Evolutionary conservation across 306 rosid species (phyloP).

Genomic region (Medicago lupulina): DNA sequence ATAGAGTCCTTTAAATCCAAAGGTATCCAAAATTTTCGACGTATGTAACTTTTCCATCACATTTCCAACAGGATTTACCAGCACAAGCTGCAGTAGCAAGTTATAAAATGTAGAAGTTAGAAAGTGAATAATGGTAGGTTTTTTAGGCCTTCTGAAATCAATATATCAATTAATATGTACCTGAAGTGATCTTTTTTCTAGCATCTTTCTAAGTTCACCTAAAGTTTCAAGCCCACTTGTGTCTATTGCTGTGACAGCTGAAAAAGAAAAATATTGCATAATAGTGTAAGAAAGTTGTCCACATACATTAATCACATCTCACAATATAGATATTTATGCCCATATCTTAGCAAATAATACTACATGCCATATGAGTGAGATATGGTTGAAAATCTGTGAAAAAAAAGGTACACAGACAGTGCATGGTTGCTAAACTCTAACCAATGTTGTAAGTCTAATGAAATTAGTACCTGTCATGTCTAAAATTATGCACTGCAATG

Average conservation of each 20-base stretch:
- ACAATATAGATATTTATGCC: neutral
- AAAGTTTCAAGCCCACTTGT: conserved; percentile 76
- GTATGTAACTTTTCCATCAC: conserved; percentile 76
- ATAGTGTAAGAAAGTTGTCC: neutral
- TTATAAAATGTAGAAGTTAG: conserved; percentile 1
- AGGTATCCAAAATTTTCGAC: conserved; percentile 60
- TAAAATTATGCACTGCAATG: conserved; percentile 68
- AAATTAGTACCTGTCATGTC: conserved; percentile 86
- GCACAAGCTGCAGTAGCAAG: conserved; percentile 62
- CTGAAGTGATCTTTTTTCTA: conserved; percentile 72
- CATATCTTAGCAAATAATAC: neutral
- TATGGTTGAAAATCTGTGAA: neutral
- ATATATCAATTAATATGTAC: conserved; percentile 41
- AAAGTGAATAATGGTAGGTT: neutral
- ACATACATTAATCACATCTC: neutral
- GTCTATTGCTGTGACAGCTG: conserved; percentile 92
- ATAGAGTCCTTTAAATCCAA: conserved; percentile 63
- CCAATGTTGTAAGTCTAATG: neutral
- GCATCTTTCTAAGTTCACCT: conserved; percentile 67
- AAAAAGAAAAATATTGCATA: conserved; percentile 11
- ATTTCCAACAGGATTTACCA: conserved; percentile 83
- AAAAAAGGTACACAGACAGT: neutral
- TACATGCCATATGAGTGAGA: neutral
- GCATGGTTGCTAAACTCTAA: neutral
- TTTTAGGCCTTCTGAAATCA: neutral